A percentile compares a stretch with the other conserved stretches of the same genome.
These are phyloP conservation scores for Thelephora ganbajun DNA, from an alignment of 768 basidiomycete genomes.

Conservation along the genomic window DNA sequence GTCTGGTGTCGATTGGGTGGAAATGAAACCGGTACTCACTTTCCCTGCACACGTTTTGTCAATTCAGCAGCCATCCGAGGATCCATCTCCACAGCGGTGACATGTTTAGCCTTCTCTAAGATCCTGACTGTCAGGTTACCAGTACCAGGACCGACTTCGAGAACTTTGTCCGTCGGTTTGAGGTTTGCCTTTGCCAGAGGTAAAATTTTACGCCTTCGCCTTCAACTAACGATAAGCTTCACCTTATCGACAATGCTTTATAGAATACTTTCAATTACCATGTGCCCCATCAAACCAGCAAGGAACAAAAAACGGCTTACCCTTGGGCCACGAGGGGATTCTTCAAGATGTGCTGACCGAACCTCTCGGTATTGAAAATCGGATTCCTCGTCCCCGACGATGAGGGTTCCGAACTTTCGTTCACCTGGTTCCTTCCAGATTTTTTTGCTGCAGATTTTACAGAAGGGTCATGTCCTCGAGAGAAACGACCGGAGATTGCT, in stretches of 20 bases:
- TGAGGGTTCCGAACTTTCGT: conserved; percentile 24
- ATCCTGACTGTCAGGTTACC: conserved; percentile 94
- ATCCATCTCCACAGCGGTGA: conserved; percentile 94
- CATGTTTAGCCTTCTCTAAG: conserved; percentile 83
- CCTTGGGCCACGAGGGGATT: conserved; percentile 85
- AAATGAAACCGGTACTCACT: conserved; percentile 40
- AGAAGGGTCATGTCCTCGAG: conserved; percentile 50
- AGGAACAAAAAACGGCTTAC: too few relatives aligned
- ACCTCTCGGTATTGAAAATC: conserved; percentile 87
- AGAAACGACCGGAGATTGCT: conserved; percentile 64
- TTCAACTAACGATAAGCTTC: neutral
- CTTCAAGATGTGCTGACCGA: conserved; percentile 96
- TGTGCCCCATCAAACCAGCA: too few relatives aligned
- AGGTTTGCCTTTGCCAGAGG: conserved; percentile 55
- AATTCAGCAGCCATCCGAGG: conserved; percentile 98
- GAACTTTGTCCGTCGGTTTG: conserved; percentile 86
- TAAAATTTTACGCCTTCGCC: neutral
- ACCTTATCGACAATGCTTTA: neutral
- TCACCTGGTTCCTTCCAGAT: conserved; percentile 17
- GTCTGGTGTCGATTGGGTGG: neutral
- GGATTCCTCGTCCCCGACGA: conserved; percentile 54
- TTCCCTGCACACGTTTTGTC: conserved; percentile 94
- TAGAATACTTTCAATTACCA: neutral
- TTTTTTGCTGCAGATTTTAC: conserved; percentile 28
- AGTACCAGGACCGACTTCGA: conserved; percentile 96